Conservation (phyloP, 2,329 filamentous ascomycete genomes). For the Pestalotiopsis sp. region DNA sequence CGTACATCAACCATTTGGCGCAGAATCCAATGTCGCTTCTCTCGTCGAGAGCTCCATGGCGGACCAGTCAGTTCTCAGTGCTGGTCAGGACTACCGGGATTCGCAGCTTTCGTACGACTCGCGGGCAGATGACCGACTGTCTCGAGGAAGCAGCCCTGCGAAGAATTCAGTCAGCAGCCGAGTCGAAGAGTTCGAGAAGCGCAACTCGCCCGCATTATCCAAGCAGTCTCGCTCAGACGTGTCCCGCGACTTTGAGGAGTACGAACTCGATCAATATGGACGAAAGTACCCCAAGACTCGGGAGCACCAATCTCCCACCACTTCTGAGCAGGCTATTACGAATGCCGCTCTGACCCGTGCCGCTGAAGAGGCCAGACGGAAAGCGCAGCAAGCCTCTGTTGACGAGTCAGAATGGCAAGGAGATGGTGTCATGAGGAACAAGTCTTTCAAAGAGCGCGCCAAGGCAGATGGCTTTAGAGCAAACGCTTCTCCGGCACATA, state of each 20-base stretch:
- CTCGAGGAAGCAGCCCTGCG: conserved; percentile 7
- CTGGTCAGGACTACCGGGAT: conserved; percentile 48
- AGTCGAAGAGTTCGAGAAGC: conserved; percentile 32
- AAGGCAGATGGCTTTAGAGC: conserved; percentile 52
- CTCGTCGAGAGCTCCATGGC: conserved; percentile 73
- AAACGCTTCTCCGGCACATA: conserved; percentile 57
- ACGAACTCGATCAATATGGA: conserved; percentile 59
- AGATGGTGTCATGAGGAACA: conserved; percentile 58
- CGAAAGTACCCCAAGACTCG: conserved; percentile 50
- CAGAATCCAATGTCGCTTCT: conserved; percentile 90
- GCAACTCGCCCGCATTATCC: conserved; percentile 18
- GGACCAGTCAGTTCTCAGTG: conserved; percentile 67
- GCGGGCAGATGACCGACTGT: neutral
- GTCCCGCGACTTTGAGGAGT: conserved; percentile 52
- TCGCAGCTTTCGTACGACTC: conserved; percentile 24
- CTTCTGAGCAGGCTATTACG: conserved; percentile 58
- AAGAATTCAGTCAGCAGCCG: conserved; percentile 40
- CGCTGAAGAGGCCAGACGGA: conserved; percentile 51
- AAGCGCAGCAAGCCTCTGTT: conserved; percentile 39
- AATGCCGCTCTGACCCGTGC: conserved; percentile 52
- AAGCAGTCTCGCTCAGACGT: conserved; percentile 24
- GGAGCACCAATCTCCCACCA: conserved; percentile 53
- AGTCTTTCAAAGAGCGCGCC: conserved; percentile 67
- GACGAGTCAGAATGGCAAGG: conserved; percentile 42
- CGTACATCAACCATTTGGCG: conserved; percentile 68